Base-by-base conservation (phyloP, 129 eudicot genomes). In the Artemisia tridentata region DNA sequence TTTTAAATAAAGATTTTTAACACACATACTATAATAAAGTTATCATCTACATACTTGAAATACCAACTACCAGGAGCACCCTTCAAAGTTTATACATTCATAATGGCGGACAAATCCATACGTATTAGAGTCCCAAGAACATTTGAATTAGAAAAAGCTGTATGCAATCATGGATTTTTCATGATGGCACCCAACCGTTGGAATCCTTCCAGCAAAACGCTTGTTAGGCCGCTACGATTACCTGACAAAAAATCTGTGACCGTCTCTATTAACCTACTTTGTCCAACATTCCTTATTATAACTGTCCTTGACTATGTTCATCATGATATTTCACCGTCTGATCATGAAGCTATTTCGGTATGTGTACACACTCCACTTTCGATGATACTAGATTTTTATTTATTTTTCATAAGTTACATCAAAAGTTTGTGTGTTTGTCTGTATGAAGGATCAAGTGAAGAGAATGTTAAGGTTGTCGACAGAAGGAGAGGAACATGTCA, bases 161-260 rank as follows among this genome's bases (percentile, higher is more conserved):
- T 86, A 12, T 86, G 88, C 65, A 86, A 86, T 69, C 88, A 86
- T 19, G 88, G 88, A 3, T 83, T 80, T 38, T 86, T 86, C 51
- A 86, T 86, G 91, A 86, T 83, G 88, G 84, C 91, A 63, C 91
- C 91, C 1, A 86, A 86, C 53, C 1, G 12, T 16, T 86, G 91
- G 91, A 47, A 16, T 13, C 84, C 86, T 0, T 50, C 75, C n/a
- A 59, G 27, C 16, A 80, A 78, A 43, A 16, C 84, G 72, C 13
- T 84, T 79, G 45, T 31, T 38, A 38, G 68, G 75, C 69, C 73
- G 63, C 18, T 64, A 62, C 25, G 80, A 63, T 20, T 67, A 25
- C 60, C 17, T 5, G 10, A 45, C 29, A 15, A 67, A 34, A 21
- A 23, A 45, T 41, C 51, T 13, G 54, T 73, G 14, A 73, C 55